Evolutionary conservation across 208 protist species (phyloP), one percentile per base, ranked within the genome.

Genomic region (Herpetomonas samuelpessoai): DNA sequence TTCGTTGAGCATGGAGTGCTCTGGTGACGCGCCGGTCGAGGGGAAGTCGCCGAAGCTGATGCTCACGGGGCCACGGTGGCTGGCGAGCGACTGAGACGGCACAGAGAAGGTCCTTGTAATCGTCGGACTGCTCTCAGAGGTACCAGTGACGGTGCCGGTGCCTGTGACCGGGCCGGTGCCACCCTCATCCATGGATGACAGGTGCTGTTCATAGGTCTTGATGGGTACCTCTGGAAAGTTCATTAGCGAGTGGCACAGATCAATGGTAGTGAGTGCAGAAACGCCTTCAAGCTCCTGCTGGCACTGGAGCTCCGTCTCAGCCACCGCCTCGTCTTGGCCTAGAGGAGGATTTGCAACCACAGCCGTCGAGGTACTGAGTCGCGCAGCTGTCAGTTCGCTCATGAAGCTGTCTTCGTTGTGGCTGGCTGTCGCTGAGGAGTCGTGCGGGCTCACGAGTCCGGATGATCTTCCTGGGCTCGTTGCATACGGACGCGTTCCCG

Each of bases 211-310:
- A 38, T 57, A 39, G 30, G 3, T 50, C 19, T 29, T 61, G 2
- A 58, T 28, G 18, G 65, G 39, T 3, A 68, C 73, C 16, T 82
- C 67, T 2, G 41, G 66, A 2, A 63, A 68, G 44, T 62, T 72
- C 69, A 91, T 81, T 26, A 89, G 79, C 38, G 54, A 53, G 50
- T 31, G 60, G 69, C 88, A 94, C 38, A 84, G 70, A 18, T 94
- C 88, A 7, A 81, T 58, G 18, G 84, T 74, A 47, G 88, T 92
- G 38, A 67, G 57, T 12, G 88, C 88, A 9, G 83, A 58, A 2
- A 92, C 80, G 16, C 81, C 78, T 48, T 94, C 83, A 19, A 94
- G 59, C 64, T 91, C 83, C 38, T 83, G 74, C 65, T 92, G 84
- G 19, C 81, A 90, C 6, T 81, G 47, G n/a, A 79, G 46, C 54